These are phyloP conservation scores for sweet orange (Citrus sinensis) DNA, from an alignment of 345 rosid species.

Conservation along the genomic window DVS_A1.0 CM039163.1:6741501-6742000, in stretches of 20 bases:
- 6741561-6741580: constrained; percentile 50
- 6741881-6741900: constrained; percentile 69
- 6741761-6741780: constrained; percentile 62
- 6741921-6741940: constrained; percentile 57
- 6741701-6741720: constrained; percentile 68
- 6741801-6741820: constrained; percentile 51
- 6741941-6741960: constrained; percentile 74
- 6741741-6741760: constrained; percentile 47
- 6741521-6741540: constrained; percentile 49
- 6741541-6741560: constrained; percentile 63
- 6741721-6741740: constrained; percentile 55
- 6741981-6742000: constrained; percentile 51
- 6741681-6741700: constrained; percentile 47
- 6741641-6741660: constrained; percentile 46
- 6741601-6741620: constrained; percentile 35
- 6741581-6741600: constrained; percentile 35
- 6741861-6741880: constrained; percentile 56
- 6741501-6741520: constrained; percentile 68
- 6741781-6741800: constrained; percentile 54
- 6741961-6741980: constrained; percentile 71
- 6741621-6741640: constrained; percentile 44
- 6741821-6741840: constrained; percentile 24
- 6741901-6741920: constrained; percentile 72
- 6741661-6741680: constrained; percentile 57
- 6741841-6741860: constrained; percentile 55